These are phyloP conservation scores for Coemansia sp. DNA, from an alignment of 192 early-diverging fungal species.

Conservation along the genomic window DNA sequence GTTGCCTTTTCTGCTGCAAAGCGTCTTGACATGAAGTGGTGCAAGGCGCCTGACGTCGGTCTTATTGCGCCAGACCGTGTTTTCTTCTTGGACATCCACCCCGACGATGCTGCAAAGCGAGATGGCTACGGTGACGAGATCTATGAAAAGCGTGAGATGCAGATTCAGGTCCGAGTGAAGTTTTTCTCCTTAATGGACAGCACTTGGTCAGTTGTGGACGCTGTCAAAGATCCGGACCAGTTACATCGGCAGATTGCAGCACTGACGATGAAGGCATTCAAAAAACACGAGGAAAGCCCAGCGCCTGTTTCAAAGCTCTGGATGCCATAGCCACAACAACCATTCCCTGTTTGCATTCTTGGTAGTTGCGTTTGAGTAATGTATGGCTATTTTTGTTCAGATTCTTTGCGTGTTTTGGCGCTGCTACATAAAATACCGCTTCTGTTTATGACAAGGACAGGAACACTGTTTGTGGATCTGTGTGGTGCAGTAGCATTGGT, in stretches of 20 bases:
- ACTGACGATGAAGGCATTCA: slow-evolving; percentile 29
- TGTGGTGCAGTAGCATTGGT: no score
- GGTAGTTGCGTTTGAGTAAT: no score
- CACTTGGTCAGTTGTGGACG: slow-evolving; percentile 54
- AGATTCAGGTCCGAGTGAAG: slow-evolving; percentile 69
- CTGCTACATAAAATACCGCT: no score
- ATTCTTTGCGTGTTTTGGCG: no score
- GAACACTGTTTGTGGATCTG: no score
- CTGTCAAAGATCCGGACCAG: slow-evolving; percentile 33
- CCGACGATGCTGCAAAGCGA: slow-evolving; percentile 71
- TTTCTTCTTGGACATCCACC: slow-evolving; percentile 82
- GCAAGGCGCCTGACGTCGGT: slow-evolving; percentile 80
- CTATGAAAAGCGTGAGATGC: slow-evolving; percentile 85
- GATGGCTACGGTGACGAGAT: slow-evolving; percentile 90
- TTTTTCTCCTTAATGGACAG: slow-evolving; percentile 65
- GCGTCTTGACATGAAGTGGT: slow-evolving; percentile 83
- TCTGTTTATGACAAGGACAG: no score
- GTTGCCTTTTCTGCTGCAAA: slow-evolving; percentile 91
- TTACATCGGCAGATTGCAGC: slow-evolving; percentile 44
- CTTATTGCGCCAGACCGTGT: slow-evolving; percentile 83
- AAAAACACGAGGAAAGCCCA: slow-evolving; percentile 32
- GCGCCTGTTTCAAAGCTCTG: slow-evolving; percentile 40
- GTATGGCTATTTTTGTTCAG: no score
- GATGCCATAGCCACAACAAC: slow-evolving; percentile 6
- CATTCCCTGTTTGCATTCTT: background rate